These are phyloP conservation scores for Suillus bovinus DNA, from an alignment of 768 basidiomycete species.

Conservation along the genomic window DNA sequence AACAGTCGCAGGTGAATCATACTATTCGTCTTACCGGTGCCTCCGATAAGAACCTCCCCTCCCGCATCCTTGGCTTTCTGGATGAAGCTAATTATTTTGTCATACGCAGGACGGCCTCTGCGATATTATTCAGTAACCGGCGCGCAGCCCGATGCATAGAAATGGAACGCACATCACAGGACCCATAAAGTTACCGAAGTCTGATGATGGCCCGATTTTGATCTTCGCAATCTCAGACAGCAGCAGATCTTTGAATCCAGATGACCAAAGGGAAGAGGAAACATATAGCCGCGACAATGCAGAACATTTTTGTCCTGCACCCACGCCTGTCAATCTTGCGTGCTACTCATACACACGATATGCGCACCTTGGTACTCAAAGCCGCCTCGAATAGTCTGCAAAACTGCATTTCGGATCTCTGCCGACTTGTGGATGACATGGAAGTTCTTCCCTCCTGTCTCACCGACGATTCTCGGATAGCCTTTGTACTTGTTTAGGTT, in stretches of 20 bases:
- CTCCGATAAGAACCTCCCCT: slow-evolving; percentile 88
- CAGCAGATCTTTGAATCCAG: slow-evolving; percentile 82
- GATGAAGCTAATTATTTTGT: slow-evolving; percentile 83
- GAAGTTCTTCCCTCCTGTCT: slow-evolving; percentile 99
- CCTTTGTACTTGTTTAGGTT: slow-evolving; percentile 86
- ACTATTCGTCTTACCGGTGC: slow-evolving; percentile 54
- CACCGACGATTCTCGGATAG: slow-evolving; percentile 96
- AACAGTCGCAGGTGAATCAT: background rate
- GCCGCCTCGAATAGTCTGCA: slow-evolving; percentile 83
- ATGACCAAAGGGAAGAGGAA: slow-evolving; percentile 80
- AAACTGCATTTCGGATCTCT: slow-evolving; percentile 85
- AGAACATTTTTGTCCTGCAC: slow-evolving; percentile 90
- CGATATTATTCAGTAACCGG: background rate
- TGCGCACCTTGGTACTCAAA: slow-evolving; percentile 91
- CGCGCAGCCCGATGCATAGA: background rate
- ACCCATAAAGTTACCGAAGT: slow-evolving; percentile 89
- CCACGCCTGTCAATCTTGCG: background rate
- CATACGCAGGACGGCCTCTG: slow-evolving; percentile 85
- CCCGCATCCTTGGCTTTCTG: slow-evolving; percentile 85
- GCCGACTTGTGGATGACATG: slow-evolving; percentile 89
- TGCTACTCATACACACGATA: background rate
- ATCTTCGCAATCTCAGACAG: slow-evolving; percentile 79
- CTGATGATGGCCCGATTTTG: slow-evolving; percentile 73
- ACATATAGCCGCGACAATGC: slow-evolving; percentile 92
- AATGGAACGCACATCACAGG: slow-evolving; percentile 79